phyloP scores from a whole-genome alignment of 345 rosid genomes.

The Euphorbia peplus region DNA sequence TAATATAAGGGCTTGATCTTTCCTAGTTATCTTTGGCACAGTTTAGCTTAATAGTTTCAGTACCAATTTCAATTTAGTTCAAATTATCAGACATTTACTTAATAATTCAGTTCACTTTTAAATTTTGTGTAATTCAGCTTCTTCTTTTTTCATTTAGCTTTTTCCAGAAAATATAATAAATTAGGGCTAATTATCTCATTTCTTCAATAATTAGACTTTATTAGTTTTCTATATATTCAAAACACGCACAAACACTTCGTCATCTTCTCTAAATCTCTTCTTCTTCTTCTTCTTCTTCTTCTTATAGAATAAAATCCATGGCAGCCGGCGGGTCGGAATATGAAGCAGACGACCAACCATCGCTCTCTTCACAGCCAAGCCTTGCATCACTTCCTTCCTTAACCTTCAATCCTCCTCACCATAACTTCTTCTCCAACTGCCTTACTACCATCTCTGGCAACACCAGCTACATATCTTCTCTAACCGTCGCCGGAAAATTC shows the following conservation, averaged over 20 bases:
- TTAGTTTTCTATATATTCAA: slow-evolving; percentile 14
- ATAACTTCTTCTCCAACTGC: slow-evolving; percentile 31
- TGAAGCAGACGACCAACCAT: slow-evolving; percentile 19
- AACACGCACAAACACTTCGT: slow-evolving; percentile 11
- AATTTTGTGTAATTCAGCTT: too few species aligned
- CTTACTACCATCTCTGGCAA: slow-evolving; percentile 61
- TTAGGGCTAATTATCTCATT: too few species aligned
- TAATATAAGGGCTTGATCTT: too few species aligned
- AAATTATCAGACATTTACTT: too few species aligned
- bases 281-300: background rate
- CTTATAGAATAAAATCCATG: slow-evolving; percentile 24
- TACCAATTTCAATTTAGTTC: too few species aligned
- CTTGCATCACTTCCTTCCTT: slow-evolving; percentile 41
- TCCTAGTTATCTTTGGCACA: too few species aligned
- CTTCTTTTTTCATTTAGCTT: too few species aligned
- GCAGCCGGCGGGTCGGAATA: slow-evolving; percentile 20
- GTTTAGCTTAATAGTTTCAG: too few species aligned
- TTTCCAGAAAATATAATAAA: too few species aligned
- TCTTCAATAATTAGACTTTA: background rate
- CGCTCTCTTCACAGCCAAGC: slow-evolving; percentile 39
- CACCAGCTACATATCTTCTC: slow-evolving; percentile 60
- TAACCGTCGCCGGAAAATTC: slow-evolving; percentile 55
- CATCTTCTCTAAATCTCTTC: slow-evolving; percentile 17
- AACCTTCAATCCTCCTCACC: slow-evolving; percentile 20
- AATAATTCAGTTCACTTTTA: too few species aligned